These are phyloP conservation scores for Cyberlindnera mycetangii DNA, from an alignment of 805 yeast species.

Conservation along the genomic window DNA sequence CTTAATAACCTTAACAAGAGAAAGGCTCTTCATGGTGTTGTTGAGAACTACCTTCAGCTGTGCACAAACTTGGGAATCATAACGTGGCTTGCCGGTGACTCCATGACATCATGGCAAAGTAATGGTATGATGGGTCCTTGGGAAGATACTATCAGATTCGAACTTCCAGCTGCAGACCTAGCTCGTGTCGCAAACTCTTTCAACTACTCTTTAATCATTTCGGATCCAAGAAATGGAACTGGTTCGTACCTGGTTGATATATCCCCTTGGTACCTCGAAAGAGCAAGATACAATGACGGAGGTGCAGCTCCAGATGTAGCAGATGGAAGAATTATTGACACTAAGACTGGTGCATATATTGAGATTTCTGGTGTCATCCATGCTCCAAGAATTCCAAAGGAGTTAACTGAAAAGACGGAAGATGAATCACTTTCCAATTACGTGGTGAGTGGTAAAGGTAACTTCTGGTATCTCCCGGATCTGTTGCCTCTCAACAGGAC, in stretches of 20 bases:
- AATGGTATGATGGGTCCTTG: slow-evolving; percentile 51
- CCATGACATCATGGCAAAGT: slow-evolving; percentile 47
- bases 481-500: slow-evolving; percentile 53
- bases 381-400: slow-evolving; percentile 26
- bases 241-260: slow-evolving; percentile 47
- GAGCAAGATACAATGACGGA: slow-evolving; percentile 46
- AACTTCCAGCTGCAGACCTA: slow-evolving; percentile 47
- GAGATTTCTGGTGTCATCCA: slow-evolving; percentile 49
- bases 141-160: slow-evolving; percentile 50
- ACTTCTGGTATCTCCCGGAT: slow-evolving; percentile 47
- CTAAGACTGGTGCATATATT: slow-evolving; percentile 54
- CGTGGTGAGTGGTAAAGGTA: slow-evolving; percentile 37
- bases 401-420: slow-evolving; percentile 8
- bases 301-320: slow-evolving; percentile 40
- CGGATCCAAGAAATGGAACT: slow-evolving; percentile 43
- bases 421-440: slow-evolving; percentile 23
- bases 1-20: slow-evolving; percentile 36
- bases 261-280: slow-evolving; percentile 47
- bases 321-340: slow-evolving; percentile 59
- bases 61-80: slow-evolving; percentile 39
- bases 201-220: slow-evolving; percentile 44
- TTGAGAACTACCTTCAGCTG: slow-evolving; percentile 44
- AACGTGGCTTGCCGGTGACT: slow-evolving; percentile 49
- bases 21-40: slow-evolving; percentile 45
- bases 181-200: slow-evolving; percentile 43